phyloP scores from a whole-genome alignment of 176 grass and related monocot genomes.

The Phragmites australis region DNA sequence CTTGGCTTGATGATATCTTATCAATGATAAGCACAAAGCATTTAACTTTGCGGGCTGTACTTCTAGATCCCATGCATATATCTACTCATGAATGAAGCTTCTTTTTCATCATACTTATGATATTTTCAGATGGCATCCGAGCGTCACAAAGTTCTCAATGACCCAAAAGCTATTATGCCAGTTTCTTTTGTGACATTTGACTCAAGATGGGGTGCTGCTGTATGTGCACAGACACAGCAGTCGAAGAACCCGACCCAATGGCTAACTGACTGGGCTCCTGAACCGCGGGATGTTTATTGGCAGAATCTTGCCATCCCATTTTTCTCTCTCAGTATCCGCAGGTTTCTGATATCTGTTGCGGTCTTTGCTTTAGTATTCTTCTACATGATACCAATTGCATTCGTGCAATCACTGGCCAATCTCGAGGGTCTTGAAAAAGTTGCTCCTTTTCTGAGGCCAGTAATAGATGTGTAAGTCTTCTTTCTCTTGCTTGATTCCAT shows the following conservation, averaged over 20 bases:
- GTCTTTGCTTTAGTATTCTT: constrained; percentile 92
- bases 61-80: background rate
- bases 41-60: background rate
- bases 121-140: constrained; percentile 73
- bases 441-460: constrained; percentile 85
- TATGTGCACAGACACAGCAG: constrained; percentile 97
- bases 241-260: constrained; percentile 88
- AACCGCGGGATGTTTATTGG: constrained; percentile 97
- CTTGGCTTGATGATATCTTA: background rate
- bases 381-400: constrained; percentile 96
- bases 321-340: constrained; percentile 90
- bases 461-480: constrained; percentile 78
- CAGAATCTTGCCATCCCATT: constrained; percentile 94
- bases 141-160: constrained; percentile 75
- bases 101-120: constrained; percentile 4
- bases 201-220: constrained; percentile 94
- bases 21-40: background rate
- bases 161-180: constrained; percentile 90
- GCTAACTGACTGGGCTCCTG: constrained; percentile 93
- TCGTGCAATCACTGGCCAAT: constrained; percentile 99
- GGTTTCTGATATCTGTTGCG: constrained; percentile 71
- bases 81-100: background rate
- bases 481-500: background rate
- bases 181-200: constrained; percentile 97
- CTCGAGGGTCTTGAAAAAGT: constrained; percentile 97